Evolutionary conservation across 805 yeast genomes (phyloP), one percentile per base, ranked within the genome.

Genomic region (Schwanniomyces sp.): DNA sequence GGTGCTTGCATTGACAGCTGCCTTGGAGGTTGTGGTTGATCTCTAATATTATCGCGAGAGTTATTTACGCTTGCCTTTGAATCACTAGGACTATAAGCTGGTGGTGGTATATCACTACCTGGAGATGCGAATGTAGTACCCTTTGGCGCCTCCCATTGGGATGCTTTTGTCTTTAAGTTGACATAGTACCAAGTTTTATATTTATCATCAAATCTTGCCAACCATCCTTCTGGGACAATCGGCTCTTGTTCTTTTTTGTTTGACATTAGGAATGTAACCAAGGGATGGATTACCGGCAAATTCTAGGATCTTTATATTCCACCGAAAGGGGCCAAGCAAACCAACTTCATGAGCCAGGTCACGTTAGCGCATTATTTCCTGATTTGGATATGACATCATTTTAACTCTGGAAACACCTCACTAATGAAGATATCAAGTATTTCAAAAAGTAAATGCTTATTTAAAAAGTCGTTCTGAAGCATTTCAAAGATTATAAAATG

Each of bases 71-170:
- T 37, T 9, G 10, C n/a, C 26, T 24, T 38, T 11, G 41, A 39
- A 8, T n/a, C 41, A 7, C 5, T 49, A 41, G 61, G 63, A 51
- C 51, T 66, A 58, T 61, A 64, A n/a, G 75, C 66, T 2, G 81
- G 80, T 7, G 85, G 84, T 2, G 74, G 72, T 2, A 58, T 64
- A 7, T 56, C 67, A 4, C 49, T 9, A 12, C 17, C 34, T 4
- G 52, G 46, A 8, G 51, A 47, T 16, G 30, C 42, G 61, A 79
- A 78, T 1, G 55, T 62, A 0, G 88, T 80, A 1, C 65, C 63
- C 29, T 32, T 49, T 12, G 97, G 97, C 11, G 84, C 81, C 45
- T 88, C 96, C 98, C 98, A 92, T 65, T 91, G 97, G 0, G 96
- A 88, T 54, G 81, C 72, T 50, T 87, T 85, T 11, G 88, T 80